Base-by-base conservation (phyloP, 2,329 filamentous ascomycete genomes). In the Stagonosporopsis rhizophila region DNA sequence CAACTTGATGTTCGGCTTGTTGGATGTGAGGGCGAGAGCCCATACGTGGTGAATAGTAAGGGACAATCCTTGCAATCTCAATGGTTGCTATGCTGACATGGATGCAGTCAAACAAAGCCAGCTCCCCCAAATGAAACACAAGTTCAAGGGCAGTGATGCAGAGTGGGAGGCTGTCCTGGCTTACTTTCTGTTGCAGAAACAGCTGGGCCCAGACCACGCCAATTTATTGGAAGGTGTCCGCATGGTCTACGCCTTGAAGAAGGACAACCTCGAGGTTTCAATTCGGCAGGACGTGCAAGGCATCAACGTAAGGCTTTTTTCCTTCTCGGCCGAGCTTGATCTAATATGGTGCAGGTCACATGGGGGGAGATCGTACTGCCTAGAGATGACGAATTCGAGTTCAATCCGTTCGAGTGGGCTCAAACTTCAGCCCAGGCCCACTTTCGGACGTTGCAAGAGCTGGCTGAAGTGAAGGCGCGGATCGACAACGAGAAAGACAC, bases 391-490 rank as follows among this genome's bases (percentile, higher is more conserved):
- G 81, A 84, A 39, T 83, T 86, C 57, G 83, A 83, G 59, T 82
- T 91, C 59, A 83, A 86, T 51, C 78, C 88, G 4, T 89, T 89
- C 59, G 85, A 89, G 52, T 93, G 90, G 90, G 89, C 88, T 56
- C 83, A 82, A 38, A 78, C 80, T 19, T 85, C 87, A 5, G 81
- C 84, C 9, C 76, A 82, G 52, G 78, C 81, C 17, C 79, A 83
- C 44, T 70, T 74, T 19, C 75, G 75, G 25, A 80, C 81, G 32
- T 77, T 80, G 44, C 71, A 78, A 39, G 76, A 81, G 15, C 72
- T 84, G 12, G 76, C 70, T 2, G 66, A 76, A 12, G 75, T 81
- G 49, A 80, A 77, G 52, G 74, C 73, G 47, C 76, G 79, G 66
- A 73, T 75, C 49, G 64, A 72, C 15, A 77, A 80, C 23, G 81